Percentiles rank a stretch among this genome's conserved stretches.
Conservation (phyloP, 164 flowering plant genomes). For the Nymphaea colorata region DNA sequence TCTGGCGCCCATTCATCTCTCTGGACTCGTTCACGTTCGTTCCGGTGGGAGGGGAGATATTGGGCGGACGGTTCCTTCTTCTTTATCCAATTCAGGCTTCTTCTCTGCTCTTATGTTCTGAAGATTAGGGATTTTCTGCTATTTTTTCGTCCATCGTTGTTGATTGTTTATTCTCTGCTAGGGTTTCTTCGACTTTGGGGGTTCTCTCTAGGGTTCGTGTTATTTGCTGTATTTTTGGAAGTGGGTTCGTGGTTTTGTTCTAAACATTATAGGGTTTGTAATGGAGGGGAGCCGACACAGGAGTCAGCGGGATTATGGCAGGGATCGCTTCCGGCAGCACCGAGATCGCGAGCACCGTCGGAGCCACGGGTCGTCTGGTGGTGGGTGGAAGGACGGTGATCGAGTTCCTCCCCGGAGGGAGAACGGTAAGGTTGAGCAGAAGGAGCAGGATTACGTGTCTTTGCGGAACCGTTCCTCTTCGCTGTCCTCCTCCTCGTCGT, state of each 20-base stretch:
- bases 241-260: neutral
- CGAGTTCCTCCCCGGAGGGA: neutral
- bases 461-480: neutral
- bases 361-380: neutral
- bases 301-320: neutral
- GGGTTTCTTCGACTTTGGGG: neutral
- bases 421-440: neutral
- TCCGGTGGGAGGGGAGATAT: no score
- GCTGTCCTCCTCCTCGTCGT: neutral
- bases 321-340: neutral
- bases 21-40: no score
- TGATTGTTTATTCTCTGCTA: no score
- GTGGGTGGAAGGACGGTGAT: constrained; percentile 20
- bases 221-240: neutral
- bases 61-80: no score
- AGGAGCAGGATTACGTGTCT: neutral
- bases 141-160: no score
- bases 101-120: no score
- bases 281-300: neutral
- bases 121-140: no score
- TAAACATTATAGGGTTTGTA: neutral
- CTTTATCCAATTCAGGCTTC: no score
- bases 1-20: no score
- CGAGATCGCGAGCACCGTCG: neutral
- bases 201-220: neutral